These are phyloP conservation scores for Wickerhamomyces ciferrii DNA, from an alignment of 805 yeast species.

Conservation along the genomic window DNA sequence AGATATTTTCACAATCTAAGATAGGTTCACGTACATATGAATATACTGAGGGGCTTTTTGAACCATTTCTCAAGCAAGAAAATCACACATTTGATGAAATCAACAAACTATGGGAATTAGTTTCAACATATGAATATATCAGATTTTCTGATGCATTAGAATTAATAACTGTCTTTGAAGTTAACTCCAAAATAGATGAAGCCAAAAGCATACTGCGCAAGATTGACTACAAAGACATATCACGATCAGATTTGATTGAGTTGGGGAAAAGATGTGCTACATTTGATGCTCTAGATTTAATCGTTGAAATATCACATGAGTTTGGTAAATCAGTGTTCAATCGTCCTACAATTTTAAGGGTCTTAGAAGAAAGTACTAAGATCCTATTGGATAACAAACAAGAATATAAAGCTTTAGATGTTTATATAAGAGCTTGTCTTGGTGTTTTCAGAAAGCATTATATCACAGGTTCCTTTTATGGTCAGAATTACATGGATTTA, in stretches of 20 bases:
- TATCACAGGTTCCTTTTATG: not conserved
- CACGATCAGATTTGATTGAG: not conserved
- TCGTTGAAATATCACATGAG: not conserved
- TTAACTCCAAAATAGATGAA: not conserved
- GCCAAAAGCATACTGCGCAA: not conserved
- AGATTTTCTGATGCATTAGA: not conserved
- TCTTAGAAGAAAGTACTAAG: not conserved
- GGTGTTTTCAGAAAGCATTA: not conserved
- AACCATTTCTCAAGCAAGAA: not conserved
- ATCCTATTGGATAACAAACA: not conserved
- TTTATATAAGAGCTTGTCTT: not conserved
- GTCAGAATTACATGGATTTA: not conserved
- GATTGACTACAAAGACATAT: not conserved
- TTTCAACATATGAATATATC: not conserved
- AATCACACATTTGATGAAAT: not conserved
- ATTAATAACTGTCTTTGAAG: not conserved
- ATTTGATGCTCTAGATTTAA: not conserved
- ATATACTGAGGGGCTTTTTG: not conserved
- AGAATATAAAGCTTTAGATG: not conserved
- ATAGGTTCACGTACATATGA: not conserved
- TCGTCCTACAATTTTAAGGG: not conserved
- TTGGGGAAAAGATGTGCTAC: not conserved
- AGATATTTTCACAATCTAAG: not conserved
- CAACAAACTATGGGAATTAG: not conserved
- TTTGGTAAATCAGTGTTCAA: not conserved